Base-by-base conservation (phyloP, 2,329 filamentous ascomycete genomes). In the Didymellaceae sp. region DNA sequence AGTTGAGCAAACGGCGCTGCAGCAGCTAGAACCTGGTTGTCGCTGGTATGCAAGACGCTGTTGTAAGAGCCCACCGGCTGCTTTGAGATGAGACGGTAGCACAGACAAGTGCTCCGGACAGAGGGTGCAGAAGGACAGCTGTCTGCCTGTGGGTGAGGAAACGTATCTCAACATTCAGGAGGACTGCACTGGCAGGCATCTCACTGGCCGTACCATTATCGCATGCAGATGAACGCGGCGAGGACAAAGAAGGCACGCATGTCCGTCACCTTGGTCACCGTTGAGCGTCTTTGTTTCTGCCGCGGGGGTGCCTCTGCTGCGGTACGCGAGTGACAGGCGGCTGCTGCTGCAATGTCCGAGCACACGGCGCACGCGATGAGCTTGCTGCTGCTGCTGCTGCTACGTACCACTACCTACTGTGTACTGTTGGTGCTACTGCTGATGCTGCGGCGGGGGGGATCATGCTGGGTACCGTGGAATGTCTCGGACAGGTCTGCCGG, bases 1-100 rank as follows among this genome's bases (percentile, higher is more conserved):
- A 49, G 58, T 52, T 50, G 48, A 58, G 60, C 39, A 58, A 70
- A 70, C 66, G 68, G 66, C 52, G 63, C 54, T 66, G 66, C 65
- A 68, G 65, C 54, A 42, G 47, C 54, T 46, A 54, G 58, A 59
- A 59, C 54, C 40, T 52, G 56, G 60, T 49, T 39, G 52, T 55
- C 30, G 58, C 48, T 55, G 45, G 32, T 50, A 55, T 57, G 39
- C 42, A 22, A 46, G 52, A 55, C 55, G 43, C 30, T 55, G 35
- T 6, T 46, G 45, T 34, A 31, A 25, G 31, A 33, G 21, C 28
- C 16, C 7, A 17, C 28, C 16, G 26, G 39, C 32, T n/a, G 24
- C 28, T 30, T 44, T 26, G 28, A 51, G 34, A 42, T 41, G 48
- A 42, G 14, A 37, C n/a, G 22, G 24, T 59, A 53, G 37, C 56